Evolutionary conservation across 2,329 filamentous ascomycete genomes (phyloP).

Genomic region (Monosporascus sp.): DNA sequence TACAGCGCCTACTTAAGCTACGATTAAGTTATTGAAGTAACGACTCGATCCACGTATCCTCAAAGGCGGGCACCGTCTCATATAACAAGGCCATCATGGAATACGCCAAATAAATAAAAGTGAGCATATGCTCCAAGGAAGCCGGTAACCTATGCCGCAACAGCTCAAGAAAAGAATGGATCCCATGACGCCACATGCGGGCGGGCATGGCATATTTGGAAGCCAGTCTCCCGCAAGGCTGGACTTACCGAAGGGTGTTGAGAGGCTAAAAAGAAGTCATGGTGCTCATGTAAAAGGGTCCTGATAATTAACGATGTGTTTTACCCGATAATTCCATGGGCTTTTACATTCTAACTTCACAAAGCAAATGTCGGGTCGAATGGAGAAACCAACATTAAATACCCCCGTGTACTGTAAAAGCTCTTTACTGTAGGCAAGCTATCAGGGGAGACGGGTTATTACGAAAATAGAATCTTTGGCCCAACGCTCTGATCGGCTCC

Average conservation of each 20-base stretch:
- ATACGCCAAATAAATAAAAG: slow-evolving; percentile 85
- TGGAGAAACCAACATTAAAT: too few species aligned
- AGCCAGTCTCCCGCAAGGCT: slow-evolving; percentile 60
- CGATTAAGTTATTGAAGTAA: too few species aligned
- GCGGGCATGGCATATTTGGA: slow-evolving; percentile 87
- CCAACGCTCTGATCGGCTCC: too few species aligned
- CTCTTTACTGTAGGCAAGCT: too few species aligned
- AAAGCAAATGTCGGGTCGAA: too few species aligned
- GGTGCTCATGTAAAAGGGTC: slow-evolving; percentile 74
- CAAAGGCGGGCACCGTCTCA: slow-evolving; percentile 77
- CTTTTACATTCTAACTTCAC: too few species aligned
- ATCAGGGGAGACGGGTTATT: too few species aligned
- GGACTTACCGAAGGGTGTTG: slow-evolving; percentile 76
- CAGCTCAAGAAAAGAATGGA: slow-evolving; percentile 78
- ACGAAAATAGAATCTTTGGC: too few species aligned
- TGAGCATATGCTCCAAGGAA: slow-evolving; percentile 82
- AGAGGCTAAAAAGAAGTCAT: slow-evolving; percentile 80
- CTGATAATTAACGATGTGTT: slow-evolving; percentile 27
- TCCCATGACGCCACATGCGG: slow-evolving; percentile 90
- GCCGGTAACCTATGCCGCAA: slow-evolving; percentile 68
- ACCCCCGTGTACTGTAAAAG: too few species aligned
- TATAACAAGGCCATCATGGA: slow-evolving; percentile 83
- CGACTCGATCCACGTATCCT: slow-evolving; percentile 87
- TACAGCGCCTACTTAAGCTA: too few species aligned
- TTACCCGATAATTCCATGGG: too few species aligned